phyloP scores from a whole-genome alignment of 306 rosid species.

The Inga laurina region DNA sequence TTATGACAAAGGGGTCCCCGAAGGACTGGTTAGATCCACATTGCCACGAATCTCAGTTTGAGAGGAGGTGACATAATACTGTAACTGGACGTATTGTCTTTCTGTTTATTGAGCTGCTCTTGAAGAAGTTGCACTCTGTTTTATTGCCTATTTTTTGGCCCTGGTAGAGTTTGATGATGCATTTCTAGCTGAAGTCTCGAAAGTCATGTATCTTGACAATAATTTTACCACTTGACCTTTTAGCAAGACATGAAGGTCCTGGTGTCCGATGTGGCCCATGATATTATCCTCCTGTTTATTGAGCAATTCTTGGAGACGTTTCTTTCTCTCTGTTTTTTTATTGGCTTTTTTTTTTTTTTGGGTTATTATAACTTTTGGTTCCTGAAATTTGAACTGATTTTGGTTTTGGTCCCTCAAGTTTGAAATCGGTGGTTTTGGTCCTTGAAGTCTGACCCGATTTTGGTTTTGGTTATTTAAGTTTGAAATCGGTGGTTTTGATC shows the following conservation, averaged over 20 bases:
- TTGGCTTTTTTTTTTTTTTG: not conserved
- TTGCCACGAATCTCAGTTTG: slow-evolving; percentile 86
- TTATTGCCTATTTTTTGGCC: not conserved
- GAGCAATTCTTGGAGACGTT: slow-evolving; percentile 14
- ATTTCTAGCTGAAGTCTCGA: slow-evolving; percentile 25
- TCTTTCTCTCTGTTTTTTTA: not conserved
- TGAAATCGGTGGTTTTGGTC: too few relatives aligned
- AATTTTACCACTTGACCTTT: slow-evolving; percentile 25
- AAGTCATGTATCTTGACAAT: slow-evolving; percentile 43
- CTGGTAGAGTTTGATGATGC: slow-evolving; percentile 23
- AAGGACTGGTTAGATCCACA: slow-evolving; percentile 97
- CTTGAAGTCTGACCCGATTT: too few relatives aligned
- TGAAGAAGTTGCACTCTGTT: slow-evolving; percentile 3
- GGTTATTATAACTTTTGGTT: too few relatives aligned
- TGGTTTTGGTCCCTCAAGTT: too few relatives aligned
- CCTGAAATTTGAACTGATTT: too few relatives aligned
- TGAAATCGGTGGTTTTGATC: too few relatives aligned
- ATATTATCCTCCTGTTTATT: not conserved
- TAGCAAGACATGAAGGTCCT: slow-evolving; percentile 20
- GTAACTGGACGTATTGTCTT: slow-evolving; percentile 27
- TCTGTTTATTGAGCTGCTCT: slow-evolving; percentile 27
- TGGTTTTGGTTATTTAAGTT: too few relatives aligned
- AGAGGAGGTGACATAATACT: slow-evolving; percentile 58
- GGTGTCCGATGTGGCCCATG: not conserved
- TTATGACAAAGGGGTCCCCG: slow-evolving; percentile 55